Evolutionary conservation across 1,284 basidiomycete species (phyloP).

Genomic region (Ceratobasidium sp.): DNA sequence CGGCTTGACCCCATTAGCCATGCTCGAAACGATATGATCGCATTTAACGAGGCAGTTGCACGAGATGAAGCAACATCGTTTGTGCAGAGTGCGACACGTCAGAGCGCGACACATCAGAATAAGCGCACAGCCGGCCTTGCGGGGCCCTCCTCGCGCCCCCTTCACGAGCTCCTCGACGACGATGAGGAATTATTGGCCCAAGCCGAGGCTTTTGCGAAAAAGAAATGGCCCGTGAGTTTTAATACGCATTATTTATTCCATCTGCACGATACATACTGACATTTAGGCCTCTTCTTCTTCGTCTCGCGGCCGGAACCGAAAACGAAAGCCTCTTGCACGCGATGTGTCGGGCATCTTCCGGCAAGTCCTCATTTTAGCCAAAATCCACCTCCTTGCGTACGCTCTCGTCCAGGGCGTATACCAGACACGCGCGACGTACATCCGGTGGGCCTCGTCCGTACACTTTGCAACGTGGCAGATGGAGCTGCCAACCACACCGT

Average conservation of each 20-base stretch:
- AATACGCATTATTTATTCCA: background rate
- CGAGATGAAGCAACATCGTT: background rate
- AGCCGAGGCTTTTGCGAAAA: background rate
- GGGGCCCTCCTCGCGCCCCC: background rate
- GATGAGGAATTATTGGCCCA: background rate
- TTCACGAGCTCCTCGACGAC: background rate
- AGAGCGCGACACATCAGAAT: too few relatives aligned
- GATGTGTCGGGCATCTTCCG: background rate
- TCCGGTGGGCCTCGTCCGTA: background rate
- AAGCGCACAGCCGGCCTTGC: too few relatives aligned
- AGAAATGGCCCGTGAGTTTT: conserved; percentile 4
- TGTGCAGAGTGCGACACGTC: background rate
- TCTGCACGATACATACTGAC: background rate
- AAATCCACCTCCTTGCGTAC: background rate
- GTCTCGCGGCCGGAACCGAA: background rate
- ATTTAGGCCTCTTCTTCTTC: background rate
- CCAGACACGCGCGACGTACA: background rate
- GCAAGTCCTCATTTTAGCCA: background rate
- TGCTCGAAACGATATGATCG: conserved; percentile 2
- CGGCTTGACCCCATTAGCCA: conserved; percentile 3
- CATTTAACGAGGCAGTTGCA: background rate
- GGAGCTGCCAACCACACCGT: background rate
- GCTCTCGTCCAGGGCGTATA: background rate
- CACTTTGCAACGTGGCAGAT: conserved; percentile 1
- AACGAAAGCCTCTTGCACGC: conserved; percentile 17